These are phyloP conservation scores for Aspergillus tubingensis DNA, from an alignment of 2,329 filamentous ascomycete species.

Conservation along the genomic window DNA sequence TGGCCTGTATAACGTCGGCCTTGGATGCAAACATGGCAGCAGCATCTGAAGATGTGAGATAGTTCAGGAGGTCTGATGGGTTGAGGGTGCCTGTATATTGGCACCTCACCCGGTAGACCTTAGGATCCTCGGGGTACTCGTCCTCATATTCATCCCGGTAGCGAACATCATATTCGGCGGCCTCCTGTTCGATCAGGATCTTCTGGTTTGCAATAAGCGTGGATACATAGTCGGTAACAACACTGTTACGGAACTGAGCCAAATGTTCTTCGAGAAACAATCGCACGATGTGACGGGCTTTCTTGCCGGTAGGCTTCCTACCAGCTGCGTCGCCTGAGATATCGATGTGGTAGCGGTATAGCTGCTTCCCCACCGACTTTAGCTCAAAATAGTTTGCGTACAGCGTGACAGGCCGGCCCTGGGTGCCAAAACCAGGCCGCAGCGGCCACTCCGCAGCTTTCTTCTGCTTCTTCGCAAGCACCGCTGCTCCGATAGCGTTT, in stretches of 20 bases:
- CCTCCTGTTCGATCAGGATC: conserved; percentile 22
- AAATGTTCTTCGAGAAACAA: conserved; percentile 47
- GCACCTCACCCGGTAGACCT: conserved; percentile 40
- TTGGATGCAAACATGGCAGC: conserved; percentile 46
- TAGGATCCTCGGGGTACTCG: conserved; percentile 32
- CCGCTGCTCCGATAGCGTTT: conserved; percentile 25
- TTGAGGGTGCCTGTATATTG: conserved; percentile 37
- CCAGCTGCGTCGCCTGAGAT: conserved; percentile 31
- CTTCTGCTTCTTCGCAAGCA: conserved; percentile 20
- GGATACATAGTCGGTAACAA: conserved; percentile 46
- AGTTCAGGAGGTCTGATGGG: conserved; percentile 48
- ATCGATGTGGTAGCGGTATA: conserved; percentile 48
- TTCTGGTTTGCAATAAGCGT: conserved; percentile 38
- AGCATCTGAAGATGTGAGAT: conserved; percentile 40
- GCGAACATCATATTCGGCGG: conserved; percentile 27
- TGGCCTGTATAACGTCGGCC: conserved; percentile 55
- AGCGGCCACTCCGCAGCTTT: conserved; percentile 31
- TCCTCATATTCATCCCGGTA: conserved; percentile 42
- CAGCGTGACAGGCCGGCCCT: conserved; percentile 33
- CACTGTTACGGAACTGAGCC: conserved; percentile 23
- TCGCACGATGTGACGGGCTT: conserved; percentile 52
- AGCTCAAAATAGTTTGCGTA: conserved; percentile 46
- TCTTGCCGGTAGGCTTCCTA: conserved; percentile 39
- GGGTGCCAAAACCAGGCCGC: conserved; percentile 42
- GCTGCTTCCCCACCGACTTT: conserved; percentile 36